Base-by-base conservation (phyloP, 306 rosid species). In the Pachyrhizus erosus region DNA sequence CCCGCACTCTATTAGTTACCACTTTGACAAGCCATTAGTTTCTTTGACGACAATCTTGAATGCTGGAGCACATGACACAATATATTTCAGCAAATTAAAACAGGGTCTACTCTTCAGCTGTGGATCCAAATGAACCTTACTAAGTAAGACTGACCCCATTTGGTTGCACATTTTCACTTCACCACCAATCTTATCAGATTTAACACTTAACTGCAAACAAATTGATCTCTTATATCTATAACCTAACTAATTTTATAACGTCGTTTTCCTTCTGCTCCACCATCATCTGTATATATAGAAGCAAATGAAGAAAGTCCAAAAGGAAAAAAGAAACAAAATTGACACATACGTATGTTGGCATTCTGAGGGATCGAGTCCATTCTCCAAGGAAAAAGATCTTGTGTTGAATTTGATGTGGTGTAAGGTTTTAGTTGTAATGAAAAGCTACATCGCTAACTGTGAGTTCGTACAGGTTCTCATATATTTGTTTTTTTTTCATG, bases 61-160 rank as follows among this genome's bases (percentile, higher is more conserved):
- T 51, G 94, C 91, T 60, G 93, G 86, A 43, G 94, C 93, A 76
- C 57, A 80, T 83, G 69, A 86, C 84, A 57, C 91, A 81, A 34
- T 76, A 82, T 62, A 85, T 87, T 80, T 84, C 92, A 81, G 20
- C 79, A 71, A 90, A 91, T 13, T 21, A 11, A 26, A 61, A 81
- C 92, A 93, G 65, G 97, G 91, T 66, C 90, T 86, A 18, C 97
- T 24, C 37, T 94, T 15, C 24, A 33, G 21, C 11, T 64, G 70
- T 15, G 70, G 42, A 62, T 93, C 97, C 83, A 93, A 62, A 5
- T 93, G 97, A 69, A 93, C 90, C 85, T 87, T 89, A 26, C 93
- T 91, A 42, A 91, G 86, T 82, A 91, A 90, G 1, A 90, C 89
- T 18, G 92, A 93, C 17, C 89, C 92, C 92, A 91, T 89, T 55